phyloP scores from a whole-genome alignment of 2,329 filamentous ascomycete species.

The Aspergillus thermomutatus region DNA sequence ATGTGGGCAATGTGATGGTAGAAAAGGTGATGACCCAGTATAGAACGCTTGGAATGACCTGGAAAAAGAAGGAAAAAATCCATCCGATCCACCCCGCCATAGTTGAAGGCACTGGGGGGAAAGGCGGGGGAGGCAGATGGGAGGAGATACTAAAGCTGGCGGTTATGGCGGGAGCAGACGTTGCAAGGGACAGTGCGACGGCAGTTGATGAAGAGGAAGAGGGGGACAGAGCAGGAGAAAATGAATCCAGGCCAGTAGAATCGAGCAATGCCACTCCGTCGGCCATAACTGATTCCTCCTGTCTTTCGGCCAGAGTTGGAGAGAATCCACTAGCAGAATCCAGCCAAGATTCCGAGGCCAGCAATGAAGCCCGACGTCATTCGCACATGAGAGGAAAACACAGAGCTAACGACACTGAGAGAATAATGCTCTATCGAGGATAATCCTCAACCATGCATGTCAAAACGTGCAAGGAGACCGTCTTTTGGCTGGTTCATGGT shows the following conservation, averaged over 20 bases:
- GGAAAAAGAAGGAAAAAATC: slow-evolving; percentile 48
- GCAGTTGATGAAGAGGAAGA: slow-evolving; percentile 19
- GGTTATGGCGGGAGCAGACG: slow-evolving; percentile 18
- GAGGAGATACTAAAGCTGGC: slow-evolving; percentile 14
- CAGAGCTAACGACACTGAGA: background rate
- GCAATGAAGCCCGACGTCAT: background rate
- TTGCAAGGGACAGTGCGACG: slow-evolving; percentile 3
- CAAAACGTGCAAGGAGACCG: background rate
- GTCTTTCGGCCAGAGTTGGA: background rate
- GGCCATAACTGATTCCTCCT: background rate
- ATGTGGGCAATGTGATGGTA: slow-evolving; percentile 83
- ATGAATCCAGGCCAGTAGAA: background rate
- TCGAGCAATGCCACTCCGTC: background rate
- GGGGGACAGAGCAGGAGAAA: slow-evolving; percentile 2
- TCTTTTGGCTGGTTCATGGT: background rate
- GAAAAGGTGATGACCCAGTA: slow-evolving; percentile 83
- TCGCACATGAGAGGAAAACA: background rate
- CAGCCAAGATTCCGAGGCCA: background rate
- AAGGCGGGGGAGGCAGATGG: slow-evolving; percentile 24
- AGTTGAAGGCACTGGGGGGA: slow-evolving; percentile 30
- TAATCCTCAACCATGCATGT: background rate
- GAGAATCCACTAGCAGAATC: background rate
- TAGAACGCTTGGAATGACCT: slow-evolving; percentile 55
- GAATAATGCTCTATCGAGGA: background rate
- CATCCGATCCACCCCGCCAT: slow-evolving; percentile 47